These are phyloP conservation scores for Ophiostoma piceae DNA, from an alignment of 2,329 filamentous ascomycete species.

Conservation along the genomic window DNA sequence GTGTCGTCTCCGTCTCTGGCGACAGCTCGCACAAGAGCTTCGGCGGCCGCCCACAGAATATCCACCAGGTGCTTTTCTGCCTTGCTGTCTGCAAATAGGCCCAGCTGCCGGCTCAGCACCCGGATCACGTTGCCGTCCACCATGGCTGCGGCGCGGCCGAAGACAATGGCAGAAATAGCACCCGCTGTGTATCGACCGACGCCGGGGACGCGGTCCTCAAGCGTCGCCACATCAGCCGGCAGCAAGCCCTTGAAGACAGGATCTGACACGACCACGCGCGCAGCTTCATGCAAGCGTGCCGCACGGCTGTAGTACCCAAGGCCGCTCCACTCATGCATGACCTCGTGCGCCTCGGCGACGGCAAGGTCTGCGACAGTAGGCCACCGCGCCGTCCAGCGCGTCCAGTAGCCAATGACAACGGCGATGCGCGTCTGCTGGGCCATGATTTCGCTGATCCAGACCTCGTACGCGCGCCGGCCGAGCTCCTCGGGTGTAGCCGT, in stretches of 20 bases:
- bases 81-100: slow-evolving; percentile 53
- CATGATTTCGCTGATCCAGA: slow-evolving; percentile 65
- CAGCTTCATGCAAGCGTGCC: slow-evolving; percentile 53
- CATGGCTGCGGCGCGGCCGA: slow-evolving; percentile 54
- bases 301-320: slow-evolving; percentile 62
- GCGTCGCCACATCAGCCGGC: slow-evolving; percentile 42
- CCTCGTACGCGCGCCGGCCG: slow-evolving; percentile 55
- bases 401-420: slow-evolving; percentile 59
- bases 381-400: slow-evolving; percentile 56
- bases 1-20: slow-evolving; percentile 36
- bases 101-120: slow-evolving; percentile 57
- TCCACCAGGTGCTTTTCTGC: slow-evolving; percentile 49
- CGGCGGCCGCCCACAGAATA: slow-evolving; percentile 54
- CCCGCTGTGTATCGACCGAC: slow-evolving; percentile 60
- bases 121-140: slow-evolving; percentile 60
- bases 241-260: slow-evolving; percentile 43
- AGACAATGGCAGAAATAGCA: slow-evolving; percentile 58
- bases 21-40: slow-evolving; percentile 49
- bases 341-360: slow-evolving; percentile 48
- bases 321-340: slow-evolving; percentile 55
- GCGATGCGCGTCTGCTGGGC: slow-evolving; percentile 61
- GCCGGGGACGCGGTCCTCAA: slow-evolving; percentile 51
- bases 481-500: slow-evolving; percentile 32
- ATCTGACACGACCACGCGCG: slow-evolving; percentile 46
- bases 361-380: slow-evolving; percentile 55